Conservation (phyloP, 1,284 basidiomycete genomes). For the Tremellales sp. region DNA sequence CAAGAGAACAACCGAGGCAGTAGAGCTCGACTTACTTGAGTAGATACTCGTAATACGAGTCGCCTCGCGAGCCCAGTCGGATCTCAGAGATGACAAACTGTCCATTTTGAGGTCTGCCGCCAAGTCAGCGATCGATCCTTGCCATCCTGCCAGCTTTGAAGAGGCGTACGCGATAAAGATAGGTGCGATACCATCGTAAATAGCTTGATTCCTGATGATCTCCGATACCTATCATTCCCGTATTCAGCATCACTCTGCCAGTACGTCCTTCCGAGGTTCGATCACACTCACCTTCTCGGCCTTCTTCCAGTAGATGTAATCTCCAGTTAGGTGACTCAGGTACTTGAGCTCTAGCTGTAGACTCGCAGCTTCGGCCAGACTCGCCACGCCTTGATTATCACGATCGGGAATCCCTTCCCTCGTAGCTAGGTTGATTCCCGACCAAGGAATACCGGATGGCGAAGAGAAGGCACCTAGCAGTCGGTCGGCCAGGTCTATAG, state of each 20-base stretch:
- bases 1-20: neutral
- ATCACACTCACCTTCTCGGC: constrained; percentile 62
- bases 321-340: constrained; percentile 71
- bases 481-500: constrained; percentile 75
- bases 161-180: constrained; percentile 75
- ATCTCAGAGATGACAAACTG: constrained; percentile 71
- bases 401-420: constrained; percentile 62
- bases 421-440: constrained; percentile 69
- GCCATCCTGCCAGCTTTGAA: no score
- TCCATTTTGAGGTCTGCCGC: constrained; percentile 60
- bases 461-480: constrained; percentile 82
- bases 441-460: constrained; percentile 72
- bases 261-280: neutral
- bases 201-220: constrained; percentile 60
- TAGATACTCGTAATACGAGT: constrained; percentile 93
- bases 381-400: constrained; percentile 64
- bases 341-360: constrained; percentile 88
- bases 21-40: constrained; percentile 54
- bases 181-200: constrained; percentile 70
- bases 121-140: constrained; percentile 2
- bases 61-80: constrained; percentile 84
- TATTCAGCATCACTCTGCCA: neutral
- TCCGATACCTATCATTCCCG: constrained; percentile 61
- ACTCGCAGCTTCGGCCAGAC: constrained; percentile 78
- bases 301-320: constrained; percentile 74